Conservation (phyloP, 1,139 yeast species). For the Lodderomyces margitis region DNA sequence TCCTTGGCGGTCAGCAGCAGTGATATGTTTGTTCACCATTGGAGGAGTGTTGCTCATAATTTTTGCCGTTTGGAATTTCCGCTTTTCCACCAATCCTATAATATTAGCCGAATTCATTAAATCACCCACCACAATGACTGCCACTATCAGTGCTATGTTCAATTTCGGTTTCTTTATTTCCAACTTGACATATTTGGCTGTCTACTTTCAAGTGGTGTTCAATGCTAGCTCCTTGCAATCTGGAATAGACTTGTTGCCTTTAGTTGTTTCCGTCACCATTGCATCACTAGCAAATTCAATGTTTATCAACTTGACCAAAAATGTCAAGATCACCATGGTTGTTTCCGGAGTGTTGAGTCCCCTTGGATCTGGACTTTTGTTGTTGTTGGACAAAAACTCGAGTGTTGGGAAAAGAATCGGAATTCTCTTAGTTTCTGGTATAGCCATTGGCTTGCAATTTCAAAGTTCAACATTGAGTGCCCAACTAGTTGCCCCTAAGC, state of each 20-base stretch:
- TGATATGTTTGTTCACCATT: slow-evolving; percentile 51
- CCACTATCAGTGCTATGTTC: slow-evolving; percentile 36
- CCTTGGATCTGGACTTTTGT: slow-evolving; percentile 53
- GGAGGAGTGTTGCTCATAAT: slow-evolving; percentile 46
- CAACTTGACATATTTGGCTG: slow-evolving; percentile 43
- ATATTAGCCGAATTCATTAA: slow-evolving; percentile 42
- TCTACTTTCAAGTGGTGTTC: slow-evolving; percentile 56
- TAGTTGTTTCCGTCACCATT: slow-evolving; percentile 51
- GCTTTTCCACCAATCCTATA: slow-evolving; percentile 43
- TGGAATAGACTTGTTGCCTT: slow-evolving; percentile 57
- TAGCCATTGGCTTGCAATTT: slow-evolving; percentile 52
- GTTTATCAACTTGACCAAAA: slow-evolving; percentile 43
- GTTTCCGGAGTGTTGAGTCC: slow-evolving; percentile 43
- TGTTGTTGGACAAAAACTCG: slow-evolving; percentile 39
- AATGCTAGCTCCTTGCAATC: slow-evolving; percentile 52
- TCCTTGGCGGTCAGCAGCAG: slow-evolving; percentile 51
- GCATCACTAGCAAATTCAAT: slow-evolving; percentile 48
- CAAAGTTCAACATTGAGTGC: slow-evolving; percentile 53
- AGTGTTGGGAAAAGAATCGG: slow-evolving; percentile 47
- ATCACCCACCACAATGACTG: slow-evolving; percentile 35
- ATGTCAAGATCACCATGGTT: slow-evolving; percentile 47
- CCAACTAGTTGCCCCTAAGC: slow-evolving; percentile 55
- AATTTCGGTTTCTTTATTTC: slow-evolving; percentile 47
- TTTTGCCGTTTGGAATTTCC: slow-evolving; percentile 51
- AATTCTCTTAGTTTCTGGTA: slow-evolving; percentile 50